A percentile compares a stretch with the other conserved stretches of the same genome.
phyloP scores from a whole-genome alignment of 1,284 basidiomycete species.

The Melampsora americana region DNA sequence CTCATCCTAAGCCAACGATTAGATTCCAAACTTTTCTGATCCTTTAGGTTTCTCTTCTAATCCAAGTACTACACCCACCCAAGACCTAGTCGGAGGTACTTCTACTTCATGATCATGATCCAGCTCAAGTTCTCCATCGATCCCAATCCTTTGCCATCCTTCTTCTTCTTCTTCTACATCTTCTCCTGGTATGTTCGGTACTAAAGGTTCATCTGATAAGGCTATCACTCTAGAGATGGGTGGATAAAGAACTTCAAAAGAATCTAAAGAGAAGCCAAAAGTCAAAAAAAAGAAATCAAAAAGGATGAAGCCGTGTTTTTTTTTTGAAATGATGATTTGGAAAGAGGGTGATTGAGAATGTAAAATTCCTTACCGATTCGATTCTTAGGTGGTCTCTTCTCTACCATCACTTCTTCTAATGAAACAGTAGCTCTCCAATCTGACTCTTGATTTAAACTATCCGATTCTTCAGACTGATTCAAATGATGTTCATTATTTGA shows the following conservation, averaged over 20 bases:
- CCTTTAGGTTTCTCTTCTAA: background rate
- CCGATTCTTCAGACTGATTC: background rate
- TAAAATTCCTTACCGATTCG: background rate
- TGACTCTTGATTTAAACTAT: background rate
- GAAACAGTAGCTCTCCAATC: background rate
- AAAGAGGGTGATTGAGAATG: no score
- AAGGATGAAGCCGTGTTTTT: no score
- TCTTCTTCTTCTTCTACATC: background rate
- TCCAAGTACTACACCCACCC: background rate
- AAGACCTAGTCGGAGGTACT: background rate
- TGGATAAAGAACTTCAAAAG: background rate
- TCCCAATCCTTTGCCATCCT: background rate
- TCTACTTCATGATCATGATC: background rate
- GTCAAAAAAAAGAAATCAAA: background rate
- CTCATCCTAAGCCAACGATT: no score
- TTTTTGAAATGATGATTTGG: no score
- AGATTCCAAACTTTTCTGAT: no score
- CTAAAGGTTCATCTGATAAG: background rate
- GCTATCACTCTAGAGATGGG: background rate
- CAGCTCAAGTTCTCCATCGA: background rate
- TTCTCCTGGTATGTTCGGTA: background rate
- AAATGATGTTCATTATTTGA: background rate
- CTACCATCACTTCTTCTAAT: slow-evolving; percentile 1
- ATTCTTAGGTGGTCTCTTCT: background rate
- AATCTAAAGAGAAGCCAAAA: background rate